phyloP scores from a whole-genome alignment of 1,284 basidiomycete genomes.

The Cutaneotrichosporon sp. region DNA sequence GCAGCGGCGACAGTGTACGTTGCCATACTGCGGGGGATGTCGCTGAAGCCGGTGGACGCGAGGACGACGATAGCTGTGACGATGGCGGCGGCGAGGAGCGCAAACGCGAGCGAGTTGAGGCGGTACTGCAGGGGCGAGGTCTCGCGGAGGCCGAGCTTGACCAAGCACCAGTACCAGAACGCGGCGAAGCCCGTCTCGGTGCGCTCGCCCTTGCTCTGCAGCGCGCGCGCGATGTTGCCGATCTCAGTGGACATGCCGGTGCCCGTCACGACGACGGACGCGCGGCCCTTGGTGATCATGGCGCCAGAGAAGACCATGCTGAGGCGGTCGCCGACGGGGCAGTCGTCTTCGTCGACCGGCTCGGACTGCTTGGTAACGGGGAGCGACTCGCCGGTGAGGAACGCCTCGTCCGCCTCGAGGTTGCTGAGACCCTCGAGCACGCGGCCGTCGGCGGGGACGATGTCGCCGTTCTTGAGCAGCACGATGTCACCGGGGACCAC shows the following conservation, averaged over 20 bases:
- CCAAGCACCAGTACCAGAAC: slow-evolving; percentile 51
- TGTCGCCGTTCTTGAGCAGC: slow-evolving; percentile 62
- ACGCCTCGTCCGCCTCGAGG: slow-evolving; percentile 65
- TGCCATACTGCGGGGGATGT: slow-evolving; percentile 53
- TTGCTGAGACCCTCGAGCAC: slow-evolving; percentile 56
- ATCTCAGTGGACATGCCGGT: slow-evolving; percentile 70
- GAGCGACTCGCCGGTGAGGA: slow-evolving; percentile 70
- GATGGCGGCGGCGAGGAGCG: slow-evolving; percentile 62
- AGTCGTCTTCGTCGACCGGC: slow-evolving; percentile 51
- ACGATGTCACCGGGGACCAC: slow-evolving; percentile 68
- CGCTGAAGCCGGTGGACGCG: slow-evolving; percentile 58
- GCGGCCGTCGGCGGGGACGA: slow-evolving; percentile 64
- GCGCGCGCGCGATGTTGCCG: slow-evolving; percentile 61
- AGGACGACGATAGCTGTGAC: slow-evolving; percentile 64
- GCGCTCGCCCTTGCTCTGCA: slow-evolving; percentile 52
- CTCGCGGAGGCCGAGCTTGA: slow-evolving; percentile 55
- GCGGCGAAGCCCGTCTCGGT: slow-evolving; percentile 49
- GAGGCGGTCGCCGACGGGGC: slow-evolving; percentile 58
- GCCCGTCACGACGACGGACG: slow-evolving; percentile 61
- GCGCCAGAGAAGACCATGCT: slow-evolving; percentile 61
- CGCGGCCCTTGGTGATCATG: slow-evolving; percentile 67
- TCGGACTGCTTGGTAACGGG: slow-evolving; percentile 64
- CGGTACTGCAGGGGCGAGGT: slow-evolving; percentile 66
- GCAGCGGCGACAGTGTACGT: slow-evolving; percentile 59
- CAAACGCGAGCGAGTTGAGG: slow-evolving; percentile 62